Percentiles rank a stretch among this genome's conserved stretches.
Conservation (phyloP, 768 basidiomycete species). For the Tubosaeta sp. region DNA sequence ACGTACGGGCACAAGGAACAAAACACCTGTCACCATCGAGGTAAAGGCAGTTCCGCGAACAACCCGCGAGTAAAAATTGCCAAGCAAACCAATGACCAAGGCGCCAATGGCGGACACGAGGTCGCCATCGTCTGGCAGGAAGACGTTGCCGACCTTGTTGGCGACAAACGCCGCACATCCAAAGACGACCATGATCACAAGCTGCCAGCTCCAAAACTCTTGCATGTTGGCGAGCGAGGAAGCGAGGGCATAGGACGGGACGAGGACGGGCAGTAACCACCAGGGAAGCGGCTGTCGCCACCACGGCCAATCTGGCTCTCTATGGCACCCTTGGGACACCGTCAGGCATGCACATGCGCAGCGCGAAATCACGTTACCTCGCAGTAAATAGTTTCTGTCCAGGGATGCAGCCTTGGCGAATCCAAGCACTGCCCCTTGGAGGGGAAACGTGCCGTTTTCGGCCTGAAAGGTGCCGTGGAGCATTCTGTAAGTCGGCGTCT, state of each 20-base stretch:
- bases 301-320: conserved; percentile 73
- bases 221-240: conserved; percentile 79
- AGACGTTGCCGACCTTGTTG: conserved; percentile 57
- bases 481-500: conserved; percentile 37
- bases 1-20: conserved; percentile 83
- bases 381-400: conserved; percentile 26
- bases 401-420: conserved; percentile 35
- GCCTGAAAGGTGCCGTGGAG: conserved; percentile 53
- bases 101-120: conserved; percentile 78
- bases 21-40: conserved; percentile 89
- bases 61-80: conserved; percentile 75
- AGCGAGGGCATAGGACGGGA: conserved; percentile 70
- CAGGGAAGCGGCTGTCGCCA: conserved; percentile 73
- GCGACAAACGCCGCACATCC: conserved; percentile 72
- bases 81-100: conserved; percentile 71
- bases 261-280: conserved; percentile 76
- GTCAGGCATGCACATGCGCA: conserved; percentile 22
- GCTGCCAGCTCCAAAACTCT: conserved; percentile 61
- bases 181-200: conserved; percentile 78
- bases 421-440: conserved; percentile 44
- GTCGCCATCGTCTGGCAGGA: conserved; percentile 64
- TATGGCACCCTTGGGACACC: conserved; percentile 58
- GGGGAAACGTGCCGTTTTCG: conserved; percentile 43
- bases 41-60: conserved; percentile 82
- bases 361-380: conserved; percentile 18